Conservation (phyloP, 129 eudicot genomes). For the Helianthus annuus region DNA sequence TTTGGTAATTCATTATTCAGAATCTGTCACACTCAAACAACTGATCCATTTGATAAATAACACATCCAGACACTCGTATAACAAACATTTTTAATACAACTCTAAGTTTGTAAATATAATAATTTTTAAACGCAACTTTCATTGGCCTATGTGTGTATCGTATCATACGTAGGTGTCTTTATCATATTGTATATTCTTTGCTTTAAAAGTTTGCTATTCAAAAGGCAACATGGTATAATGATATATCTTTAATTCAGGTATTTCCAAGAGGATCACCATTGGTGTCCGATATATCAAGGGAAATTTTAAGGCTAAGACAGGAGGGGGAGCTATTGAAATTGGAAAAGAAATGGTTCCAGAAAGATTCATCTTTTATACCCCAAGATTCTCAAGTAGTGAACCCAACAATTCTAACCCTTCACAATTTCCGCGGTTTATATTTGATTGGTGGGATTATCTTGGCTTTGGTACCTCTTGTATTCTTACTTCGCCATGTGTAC, state of each 20-base stretch:
- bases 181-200: too few species aligned
- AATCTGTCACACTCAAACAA: too few species aligned
- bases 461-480: neutral
- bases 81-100: too few species aligned
- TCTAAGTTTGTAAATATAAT: too few species aligned
- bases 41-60: too few species aligned
- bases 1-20: too few species aligned
- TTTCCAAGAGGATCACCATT: slow-evolving; percentile 4
- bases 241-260: neutral
- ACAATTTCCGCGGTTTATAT: slow-evolving; percentile 16
- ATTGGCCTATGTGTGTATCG: too few species aligned
- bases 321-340: neutral
- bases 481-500: neutral
- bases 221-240: neutral
- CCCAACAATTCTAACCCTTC: neutral
- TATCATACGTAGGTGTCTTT: too few species aligned
- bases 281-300: neutral
- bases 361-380: neutral
- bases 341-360: slow-evolving; percentile 8
- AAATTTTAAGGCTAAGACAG: neutral
- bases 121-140: too few species aligned
- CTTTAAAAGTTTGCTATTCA: too few species aligned
- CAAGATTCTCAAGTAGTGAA: too few species aligned
- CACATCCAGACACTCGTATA: too few species aligned
- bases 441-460: neutral